These are phyloP conservation scores for Ascochyta rabiei DNA, from an alignment of 2,329 filamentous ascomycete species.

Conservation along the genomic window DNA sequence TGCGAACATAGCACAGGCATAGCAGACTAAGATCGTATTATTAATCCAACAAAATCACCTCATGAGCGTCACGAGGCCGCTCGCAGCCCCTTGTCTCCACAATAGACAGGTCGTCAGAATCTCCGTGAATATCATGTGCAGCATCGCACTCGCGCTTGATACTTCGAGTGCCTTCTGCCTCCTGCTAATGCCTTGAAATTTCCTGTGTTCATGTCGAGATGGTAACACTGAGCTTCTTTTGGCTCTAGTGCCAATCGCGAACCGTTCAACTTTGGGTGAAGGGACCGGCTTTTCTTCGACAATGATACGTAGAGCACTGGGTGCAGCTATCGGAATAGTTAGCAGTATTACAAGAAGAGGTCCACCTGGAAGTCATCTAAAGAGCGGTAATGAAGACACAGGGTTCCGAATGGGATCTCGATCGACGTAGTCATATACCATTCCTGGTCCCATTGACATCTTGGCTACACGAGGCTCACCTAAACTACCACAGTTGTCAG, in stretches of 20 bases:
- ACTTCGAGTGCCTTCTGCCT: conserved; percentile 1
- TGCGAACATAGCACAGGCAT: neutral
- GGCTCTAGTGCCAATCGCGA: too few species aligned
- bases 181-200: neutral
- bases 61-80: neutral
- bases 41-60: neutral
- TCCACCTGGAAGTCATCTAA: conserved; percentile 4
- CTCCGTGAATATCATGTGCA: neutral
- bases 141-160: conserved; percentile 15
- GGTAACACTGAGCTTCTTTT: too few species aligned
- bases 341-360: too few species aligned
- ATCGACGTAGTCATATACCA: neutral
- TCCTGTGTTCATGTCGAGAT: too few species aligned
- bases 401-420: conserved; percentile 20
- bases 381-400: conserved; percentile 28
- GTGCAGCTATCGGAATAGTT: conserved; percentile 8
- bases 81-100: neutral
- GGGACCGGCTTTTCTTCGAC: conserved; percentile 4
- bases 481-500: neutral
- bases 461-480: neutral
- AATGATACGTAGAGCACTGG: conserved; percentile 34
- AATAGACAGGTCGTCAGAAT: neutral
- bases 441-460: neutral
- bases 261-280: too few species aligned
- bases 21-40: too few species aligned